A percentile compares a stretch with the other conserved stretches of the same genome.
These are phyloP conservation scores for Ceratobasidium sp. DNA, from an alignment of 1,284 basidiomycete species.

Conservation along the genomic window DNA sequence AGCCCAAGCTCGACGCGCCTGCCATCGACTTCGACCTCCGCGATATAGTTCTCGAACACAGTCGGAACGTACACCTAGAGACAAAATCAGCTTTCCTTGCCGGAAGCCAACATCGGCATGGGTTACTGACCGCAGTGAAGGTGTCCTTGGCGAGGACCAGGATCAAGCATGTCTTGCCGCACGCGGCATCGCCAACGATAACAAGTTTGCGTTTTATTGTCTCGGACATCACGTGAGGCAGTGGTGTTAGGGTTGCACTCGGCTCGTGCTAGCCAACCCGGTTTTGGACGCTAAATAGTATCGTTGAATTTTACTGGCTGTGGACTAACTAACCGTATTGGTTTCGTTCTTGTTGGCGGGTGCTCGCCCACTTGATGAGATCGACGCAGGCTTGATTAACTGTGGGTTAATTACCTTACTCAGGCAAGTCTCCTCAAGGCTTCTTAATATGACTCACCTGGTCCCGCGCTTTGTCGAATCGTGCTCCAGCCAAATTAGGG, in stretches of 20 bases:
- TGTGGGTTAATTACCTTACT: too few species aligned
- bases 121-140: constrained; percentile 82
- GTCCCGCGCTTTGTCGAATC: too few species aligned
- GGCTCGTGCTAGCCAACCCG: background rate
- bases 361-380: too few species aligned
- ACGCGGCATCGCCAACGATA: constrained; percentile 85
- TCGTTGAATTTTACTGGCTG: too few species aligned
- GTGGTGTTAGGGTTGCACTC: constrained; percentile 33
- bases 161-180: constrained; percentile 86
- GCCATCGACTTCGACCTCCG: constrained; percentile 89
- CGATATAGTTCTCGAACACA: constrained; percentile 91
- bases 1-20: constrained; percentile 92
- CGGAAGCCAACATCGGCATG: background rate
- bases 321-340: too few species aligned
- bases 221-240: constrained; percentile 61
- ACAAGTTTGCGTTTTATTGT: constrained; percentile 82
- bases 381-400: too few species aligned
- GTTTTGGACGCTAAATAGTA: too few species aligned
- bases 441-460: too few species aligned
- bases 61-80: constrained; percentile 92
- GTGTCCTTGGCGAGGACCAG: constrained; percentile 91
- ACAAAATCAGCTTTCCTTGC: background rate
- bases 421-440: too few species aligned
- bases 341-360: too few species aligned
- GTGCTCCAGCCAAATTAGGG: too few species aligned